A percentile compares a stretch with the other conserved stretches of the same genome.
Conservation (phyloP, 1,139 yeast species). For the Suhomyces terraborum region DNA sequence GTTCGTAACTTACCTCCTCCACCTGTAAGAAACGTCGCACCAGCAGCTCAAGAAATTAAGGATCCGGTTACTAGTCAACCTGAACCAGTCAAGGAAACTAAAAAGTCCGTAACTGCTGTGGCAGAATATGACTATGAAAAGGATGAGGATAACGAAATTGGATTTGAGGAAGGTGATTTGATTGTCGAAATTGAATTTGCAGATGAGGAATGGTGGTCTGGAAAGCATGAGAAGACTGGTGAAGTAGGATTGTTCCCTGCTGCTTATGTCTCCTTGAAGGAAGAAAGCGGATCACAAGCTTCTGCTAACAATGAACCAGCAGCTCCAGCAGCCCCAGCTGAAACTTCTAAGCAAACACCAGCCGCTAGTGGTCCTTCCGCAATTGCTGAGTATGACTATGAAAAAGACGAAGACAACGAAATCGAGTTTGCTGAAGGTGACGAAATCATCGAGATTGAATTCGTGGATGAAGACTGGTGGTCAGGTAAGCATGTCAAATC, state of each 20-base stretch:
- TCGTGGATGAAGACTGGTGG: conserved; percentile 98
- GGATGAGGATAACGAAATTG: conserved; percentile 76
- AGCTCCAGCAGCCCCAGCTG: conserved; percentile 16
- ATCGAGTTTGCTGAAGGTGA: conserved; percentile 77
- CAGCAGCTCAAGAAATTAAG: conserved; percentile 14
- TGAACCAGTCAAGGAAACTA: conserved; percentile 6
- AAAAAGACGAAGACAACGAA: conserved; percentile 89
- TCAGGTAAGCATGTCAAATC: conserved; percentile 64
- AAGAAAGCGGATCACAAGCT: conserved; percentile 20
- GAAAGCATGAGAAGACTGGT: conserved; percentile 60
- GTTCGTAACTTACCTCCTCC: conserved; percentile 25
- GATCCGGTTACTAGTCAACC: conserved; percentile 6
- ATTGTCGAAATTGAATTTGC: conserved; percentile 67
- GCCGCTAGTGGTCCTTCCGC: conserved; percentile 52
- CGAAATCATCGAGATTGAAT: conserved; percentile 74
- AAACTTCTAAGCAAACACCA: conserved; percentile 28
- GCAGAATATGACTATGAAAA: conserved; percentile 53
- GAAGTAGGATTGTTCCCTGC: conserved; percentile 74
- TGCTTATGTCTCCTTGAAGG: conserved; percentile 58
- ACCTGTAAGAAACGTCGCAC: conserved; percentile 16
- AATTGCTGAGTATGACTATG: conserved; percentile 81
- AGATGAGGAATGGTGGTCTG: conserved; percentile 86
- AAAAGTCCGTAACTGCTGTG: conserved; percentile 43
- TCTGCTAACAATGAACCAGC: conserved; percentile 18
- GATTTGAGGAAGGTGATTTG: conserved; percentile 63